Evolutionary conservation across 2,329 filamentous ascomycete species (phyloP).

Genomic region (Penicillium sp.): DNA sequence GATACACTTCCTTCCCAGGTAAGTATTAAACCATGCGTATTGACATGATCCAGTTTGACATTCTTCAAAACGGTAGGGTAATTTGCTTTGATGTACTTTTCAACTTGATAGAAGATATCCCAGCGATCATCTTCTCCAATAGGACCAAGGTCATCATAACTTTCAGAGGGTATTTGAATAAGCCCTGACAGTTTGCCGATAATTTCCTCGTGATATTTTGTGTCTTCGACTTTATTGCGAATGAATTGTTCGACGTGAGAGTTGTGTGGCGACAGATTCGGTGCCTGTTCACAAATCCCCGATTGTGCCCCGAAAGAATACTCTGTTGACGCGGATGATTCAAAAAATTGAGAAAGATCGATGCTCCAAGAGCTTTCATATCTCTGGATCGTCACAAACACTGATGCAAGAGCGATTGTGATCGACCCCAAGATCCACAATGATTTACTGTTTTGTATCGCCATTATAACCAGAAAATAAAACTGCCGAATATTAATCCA

Average conservation of each 20-base stretch:
- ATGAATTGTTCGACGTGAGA: conserved; percentile 17
- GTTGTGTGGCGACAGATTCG: conserved; percentile 22
- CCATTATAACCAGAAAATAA: not conserved
- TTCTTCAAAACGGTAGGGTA: conserved; percentile 56
- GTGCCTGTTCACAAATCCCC: conserved; percentile 21
- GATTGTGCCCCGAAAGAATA: not conserved
- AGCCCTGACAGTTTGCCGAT: conserved; percentile 21
- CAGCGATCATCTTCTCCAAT: conserved; percentile 60
- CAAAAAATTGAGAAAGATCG: not conserved
- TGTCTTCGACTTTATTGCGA: conserved; percentile 15
- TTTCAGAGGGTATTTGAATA: conserved; percentile 57
- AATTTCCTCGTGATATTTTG: conserved; percentile 5
- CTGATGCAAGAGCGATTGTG: not conserved
- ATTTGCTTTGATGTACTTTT: conserved; percentile 50
- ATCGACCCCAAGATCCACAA: not conserved
- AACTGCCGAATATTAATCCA: not conserved
- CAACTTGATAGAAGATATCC: conserved; percentile 60
- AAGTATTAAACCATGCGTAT: conserved; percentile 55
- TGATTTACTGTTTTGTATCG: not conserved
- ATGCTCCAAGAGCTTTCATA: not conserved
- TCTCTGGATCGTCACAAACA: not conserved
- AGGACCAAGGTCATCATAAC: conserved; percentile 59
- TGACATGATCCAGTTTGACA: conserved; percentile 59
- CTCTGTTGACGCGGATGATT: not conserved
- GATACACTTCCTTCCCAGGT: conserved; percentile 51